Evolutionary conservation across 2,329 filamentous ascomycete genomes (phyloP), one percentile per base, ranked within the genome.

Genomic region (Zasmidium cellare): DNA sequence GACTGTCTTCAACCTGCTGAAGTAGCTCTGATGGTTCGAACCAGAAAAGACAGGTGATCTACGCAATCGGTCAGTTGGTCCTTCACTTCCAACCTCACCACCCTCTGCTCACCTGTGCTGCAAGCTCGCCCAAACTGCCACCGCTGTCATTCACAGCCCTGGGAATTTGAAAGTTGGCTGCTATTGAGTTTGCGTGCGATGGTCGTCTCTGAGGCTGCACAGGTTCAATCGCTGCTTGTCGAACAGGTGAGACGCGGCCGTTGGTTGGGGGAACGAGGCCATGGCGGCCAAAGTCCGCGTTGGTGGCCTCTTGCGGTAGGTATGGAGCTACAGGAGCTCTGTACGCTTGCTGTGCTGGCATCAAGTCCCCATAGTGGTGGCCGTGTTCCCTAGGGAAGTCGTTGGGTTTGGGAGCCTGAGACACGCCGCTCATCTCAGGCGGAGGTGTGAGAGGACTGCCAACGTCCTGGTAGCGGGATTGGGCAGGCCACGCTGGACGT

Each of bases 41-140:
- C 93, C 94, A 97, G 77, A 97, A 97, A 14, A 99, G 82, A 71
- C 93, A 97, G 12, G 93, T 96, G 75, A 97, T 90, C 90, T 96
- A n/a, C 11, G 16, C 35, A 41, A 18, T n/a, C 7, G 11, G 35
- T 41, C 35, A 41, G 35, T 62, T 20, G 56, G 46, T 55, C 14
- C 18, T 23, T 46, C 0, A 31, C n/a, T 20, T 16, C 18, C 23
- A 16, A 5, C 9, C 51, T 20, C 9, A 23, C 25, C 14, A 24
- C 23, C n/a, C 49, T 23, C 49, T 19, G 72, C 80, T 66, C 75
- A 92, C 90, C 82, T 92, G 85, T 57, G 91, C 90, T 53, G 91
- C 89, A 73, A 96, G 92, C 69, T 94, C 90, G 9, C 90, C 84
- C 65, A 96, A 74, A 69, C 84, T 92, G 7, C 90, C 90, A 47